Base-by-base conservation (phyloP, 805 yeast species). In the Candida germanica region DNA sequence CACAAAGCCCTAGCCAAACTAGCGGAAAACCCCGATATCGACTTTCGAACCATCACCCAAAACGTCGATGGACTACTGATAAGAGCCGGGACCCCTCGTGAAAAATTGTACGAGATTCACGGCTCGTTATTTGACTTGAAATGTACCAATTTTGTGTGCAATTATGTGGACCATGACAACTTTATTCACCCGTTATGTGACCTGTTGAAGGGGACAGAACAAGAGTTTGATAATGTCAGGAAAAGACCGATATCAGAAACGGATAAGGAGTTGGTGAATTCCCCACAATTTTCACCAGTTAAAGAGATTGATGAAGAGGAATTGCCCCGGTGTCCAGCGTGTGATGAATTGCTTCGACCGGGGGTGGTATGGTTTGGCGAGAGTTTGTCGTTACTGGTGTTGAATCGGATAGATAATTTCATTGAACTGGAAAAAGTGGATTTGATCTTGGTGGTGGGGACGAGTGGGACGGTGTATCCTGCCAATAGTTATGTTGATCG, bases 301-400 rank as follows among this genome's bases (percentile, higher is more conserved):
- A 64, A 72, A n/a, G 53, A 61, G 11, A 58, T 87, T 1, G 60
- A 67, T 3, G 73, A 61, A 31, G 51, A 58, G 1, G 77, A 77
- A 2, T 66, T 87, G 8, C 96, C 96, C 1, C 71, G 58, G 26
- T 88, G 97, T 54, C 95, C 96, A 0, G 61, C 61, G 8, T 88
- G 97, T 53, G 53, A 64, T n/a, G 70, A 67, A 4, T 53, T 83
- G 9, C 59, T 88, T 39, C 66, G 96, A 15, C 97, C 97, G 0
- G 95, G 93, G 0, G 94, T 88, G 3, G 89, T 87, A 5, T 88
- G 96, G 96, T 87, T 83, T 59, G 96, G 96, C n/a, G 97, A 88
- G 58, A 72, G 87, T 11, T 61, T 88, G 29, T 87, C 95, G 0
- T 56, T 85, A 36, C 61, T 61, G 31, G 72, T 70, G 9, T 73